Percentiles rank a stretch among this genome's conserved stretches.
Evolutionary conservation across 495 filamentous ascomycete species (phyloP).

Genomic region (Beverwykella pulmonaria): DNA sequence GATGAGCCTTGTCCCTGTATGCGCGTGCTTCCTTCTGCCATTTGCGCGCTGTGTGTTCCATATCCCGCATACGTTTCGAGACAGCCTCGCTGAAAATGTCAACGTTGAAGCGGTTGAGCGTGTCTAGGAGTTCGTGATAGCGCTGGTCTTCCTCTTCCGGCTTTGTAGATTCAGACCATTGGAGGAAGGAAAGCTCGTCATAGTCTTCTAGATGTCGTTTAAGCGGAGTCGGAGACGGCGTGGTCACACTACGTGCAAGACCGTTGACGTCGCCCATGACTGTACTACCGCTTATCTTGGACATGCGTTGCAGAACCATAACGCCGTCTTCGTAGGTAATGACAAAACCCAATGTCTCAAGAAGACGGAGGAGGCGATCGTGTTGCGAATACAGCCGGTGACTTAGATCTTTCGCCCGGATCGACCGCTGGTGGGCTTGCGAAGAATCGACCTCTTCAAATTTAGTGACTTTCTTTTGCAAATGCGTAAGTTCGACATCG

Average conservation of each 20-base stretch:
- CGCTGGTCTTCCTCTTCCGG: slow-evolving; percentile 66
- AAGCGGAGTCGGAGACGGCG: slow-evolving; percentile 36
- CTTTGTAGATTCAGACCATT: slow-evolving; percentile 76
- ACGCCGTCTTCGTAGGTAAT: slow-evolving; percentile 71
- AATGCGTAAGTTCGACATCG: slow-evolving; percentile 61
- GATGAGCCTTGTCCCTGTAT: slow-evolving; percentile 86
- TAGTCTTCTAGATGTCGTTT: slow-evolving; percentile 50
- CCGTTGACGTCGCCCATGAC: slow-evolving; percentile 54
- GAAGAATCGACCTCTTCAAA: slow-evolving; percentile 49
- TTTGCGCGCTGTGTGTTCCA: slow-evolving; percentile 85
- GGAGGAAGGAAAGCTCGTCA: slow-evolving; percentile 66
- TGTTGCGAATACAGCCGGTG: slow-evolving; percentile 77
- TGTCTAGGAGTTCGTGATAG: slow-evolving; percentile 71
- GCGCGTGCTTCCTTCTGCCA: slow-evolving; percentile 82
- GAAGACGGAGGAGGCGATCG: slow-evolving; percentile 71
- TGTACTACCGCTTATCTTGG: slow-evolving; percentile 63
- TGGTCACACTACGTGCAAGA: slow-evolving; percentile 42
- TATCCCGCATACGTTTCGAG: slow-evolving; percentile 83
- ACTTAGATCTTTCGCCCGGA: slow-evolving; percentile 77
- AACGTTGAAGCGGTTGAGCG: slow-evolving; percentile 74
- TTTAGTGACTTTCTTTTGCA: slow-evolving; percentile 58
- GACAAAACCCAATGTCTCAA: slow-evolving; percentile 83
- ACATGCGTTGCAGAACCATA: slow-evolving; percentile 76
- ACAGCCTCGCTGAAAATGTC: slow-evolving; percentile 80
- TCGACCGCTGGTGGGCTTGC: slow-evolving; percentile 65